Conservation (phyloP, 805 yeast genomes). For the Hanseniaspora occidentalis region DNA sequence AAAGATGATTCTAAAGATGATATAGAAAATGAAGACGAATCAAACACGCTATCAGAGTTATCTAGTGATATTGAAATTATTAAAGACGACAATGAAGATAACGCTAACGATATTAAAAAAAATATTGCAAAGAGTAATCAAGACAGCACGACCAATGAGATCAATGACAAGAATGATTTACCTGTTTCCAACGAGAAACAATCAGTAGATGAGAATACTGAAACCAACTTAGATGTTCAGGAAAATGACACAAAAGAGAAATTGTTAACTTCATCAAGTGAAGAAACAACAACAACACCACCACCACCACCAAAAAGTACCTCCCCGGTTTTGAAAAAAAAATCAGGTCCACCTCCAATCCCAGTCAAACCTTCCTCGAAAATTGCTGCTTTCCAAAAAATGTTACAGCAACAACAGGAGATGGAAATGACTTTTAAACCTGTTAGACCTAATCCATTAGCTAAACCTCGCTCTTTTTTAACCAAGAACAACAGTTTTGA, state of each 20-base stretch:
- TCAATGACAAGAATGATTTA: too few relatives aligned
- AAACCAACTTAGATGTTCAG: too few relatives aligned
- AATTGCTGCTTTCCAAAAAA: slow-evolving; percentile 72
- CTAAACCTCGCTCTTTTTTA: slow-evolving; percentile 7
- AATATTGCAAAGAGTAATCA: background rate
- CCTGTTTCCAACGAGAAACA: too few relatives aligned
- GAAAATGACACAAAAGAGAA: too few relatives aligned
- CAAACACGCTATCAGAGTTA: too few relatives aligned
- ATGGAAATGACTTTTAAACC: slow-evolving; percentile 43
- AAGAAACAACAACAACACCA: too few relatives aligned
- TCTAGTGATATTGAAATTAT: background rate
- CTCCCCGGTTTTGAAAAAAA: too few relatives aligned
- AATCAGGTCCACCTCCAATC: slow-evolving; percentile 61
- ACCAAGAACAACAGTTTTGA: slow-evolving; percentile 4
- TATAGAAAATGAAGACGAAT: background rate
- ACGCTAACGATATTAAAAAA: background rate
- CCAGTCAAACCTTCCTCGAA: slow-evolving; percentile 71
- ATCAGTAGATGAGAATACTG: too few relatives aligned
- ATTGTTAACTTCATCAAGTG: too few relatives aligned
- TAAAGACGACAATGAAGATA: background rate
- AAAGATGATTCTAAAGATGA: background rate
- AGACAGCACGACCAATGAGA: too few relatives aligned
- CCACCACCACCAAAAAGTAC: slow-evolving; percentile 21
- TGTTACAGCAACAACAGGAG: slow-evolving; percentile 43
- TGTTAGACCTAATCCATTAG: slow-evolving; percentile 24